Evolutionary conservation across 179 eudicot genomes (phyloP).

Genomic region (Beta macrorhiza): DNA sequence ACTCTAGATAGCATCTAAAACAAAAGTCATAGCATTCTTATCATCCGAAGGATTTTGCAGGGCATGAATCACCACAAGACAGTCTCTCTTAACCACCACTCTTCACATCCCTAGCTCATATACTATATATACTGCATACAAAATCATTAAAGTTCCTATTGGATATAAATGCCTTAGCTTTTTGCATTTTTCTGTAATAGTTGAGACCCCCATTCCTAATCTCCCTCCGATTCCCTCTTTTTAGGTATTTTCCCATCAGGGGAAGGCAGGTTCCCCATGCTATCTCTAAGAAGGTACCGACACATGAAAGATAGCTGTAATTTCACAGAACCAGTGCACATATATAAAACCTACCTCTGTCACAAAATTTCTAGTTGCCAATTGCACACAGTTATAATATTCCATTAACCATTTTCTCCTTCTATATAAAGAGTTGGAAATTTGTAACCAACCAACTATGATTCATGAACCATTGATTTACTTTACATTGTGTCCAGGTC

Average conservation of each 20-base stretch:
- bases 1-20: too few species aligned
- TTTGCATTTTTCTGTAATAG: too few species aligned
- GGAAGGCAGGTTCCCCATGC: background rate
- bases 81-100: too few species aligned
- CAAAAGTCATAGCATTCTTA: too few species aligned
- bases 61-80: too few species aligned
- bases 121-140: too few species aligned
- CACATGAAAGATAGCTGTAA: background rate
- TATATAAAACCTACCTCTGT: background rate
- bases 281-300: background rate
- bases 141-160: too few species aligned
- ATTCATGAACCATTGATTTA: background rate
- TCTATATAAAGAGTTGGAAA: background rate
- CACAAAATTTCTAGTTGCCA: background rate
- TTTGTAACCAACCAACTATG: background rate
- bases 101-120: too few species aligned
- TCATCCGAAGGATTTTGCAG: too few species aligned
- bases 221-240: too few species aligned
- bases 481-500: background rate
- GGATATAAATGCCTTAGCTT: too few species aligned
- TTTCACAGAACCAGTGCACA: background rate
- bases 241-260: background rate
- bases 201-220: too few species aligned
- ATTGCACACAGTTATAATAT: background rate
- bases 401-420: background rate